A percentile compares a stretch with the other conserved stretches of the same genome.
phyloP scores from a whole-genome alignment of 495 filamentous ascomycete species.

The Annulohypoxylon moriforme region DNA sequence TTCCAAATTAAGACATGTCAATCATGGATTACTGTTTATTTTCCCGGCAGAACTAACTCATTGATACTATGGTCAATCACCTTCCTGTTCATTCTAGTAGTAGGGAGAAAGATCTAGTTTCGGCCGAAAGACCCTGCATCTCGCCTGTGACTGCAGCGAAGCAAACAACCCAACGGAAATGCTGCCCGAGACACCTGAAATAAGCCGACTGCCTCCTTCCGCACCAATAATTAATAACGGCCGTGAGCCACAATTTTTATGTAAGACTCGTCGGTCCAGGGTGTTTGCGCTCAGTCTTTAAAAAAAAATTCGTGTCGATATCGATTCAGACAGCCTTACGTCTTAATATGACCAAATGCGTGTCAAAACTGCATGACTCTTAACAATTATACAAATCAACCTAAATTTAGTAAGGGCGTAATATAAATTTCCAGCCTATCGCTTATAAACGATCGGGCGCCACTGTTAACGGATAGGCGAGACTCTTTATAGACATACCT shows the following conservation, averaged over 20 bases:
- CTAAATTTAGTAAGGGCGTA: not conserved
- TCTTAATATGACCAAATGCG: not conserved
- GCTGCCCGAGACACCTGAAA: conserved; percentile 37
- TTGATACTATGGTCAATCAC: conserved; percentile 10
- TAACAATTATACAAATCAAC: not conserved
- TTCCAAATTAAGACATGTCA: conserved; percentile 25
- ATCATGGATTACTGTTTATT: conserved; percentile 21
- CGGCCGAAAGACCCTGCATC: conserved; percentile 41
- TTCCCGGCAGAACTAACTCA: conserved; percentile 17
- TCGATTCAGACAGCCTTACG: not conserved
- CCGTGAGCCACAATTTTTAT: conserved; percentile 5
- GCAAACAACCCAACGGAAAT: conserved; percentile 24
- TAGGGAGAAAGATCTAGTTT: conserved; percentile 17
- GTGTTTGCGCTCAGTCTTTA: conserved; percentile 22
- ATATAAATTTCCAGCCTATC: not conserved
- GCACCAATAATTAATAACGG: conserved; percentile 30
- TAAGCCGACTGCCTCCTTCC: conserved; percentile 30
- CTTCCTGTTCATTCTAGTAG: conserved; percentile 1
- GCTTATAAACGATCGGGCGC: not conserved
- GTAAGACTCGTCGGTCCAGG: conserved; percentile 11
- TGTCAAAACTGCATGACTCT: not conserved
- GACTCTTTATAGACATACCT: not conserved
- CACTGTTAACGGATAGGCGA: not conserved
- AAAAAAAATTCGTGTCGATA: conserved; percentile 1
- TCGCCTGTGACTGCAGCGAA: conserved; percentile 34